Percentiles rank a stretch among this genome's conserved stretches.
phyloP scores from a whole-genome alignment of 805 yeast genomes.

The Candida schatavii region DNA sequence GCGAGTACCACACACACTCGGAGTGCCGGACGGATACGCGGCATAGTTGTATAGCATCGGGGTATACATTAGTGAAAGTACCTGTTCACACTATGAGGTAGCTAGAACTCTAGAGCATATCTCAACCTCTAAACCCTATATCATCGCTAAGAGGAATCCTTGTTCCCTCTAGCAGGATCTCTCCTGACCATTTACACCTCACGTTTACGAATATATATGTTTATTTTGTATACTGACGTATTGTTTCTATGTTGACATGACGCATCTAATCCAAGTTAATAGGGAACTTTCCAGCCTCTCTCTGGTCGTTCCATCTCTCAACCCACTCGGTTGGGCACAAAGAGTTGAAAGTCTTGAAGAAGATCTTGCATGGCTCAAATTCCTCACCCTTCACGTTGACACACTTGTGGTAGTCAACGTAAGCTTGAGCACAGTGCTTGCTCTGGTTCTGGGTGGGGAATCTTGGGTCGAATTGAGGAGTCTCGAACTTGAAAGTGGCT shows the following conservation, averaged over 20 bases:
- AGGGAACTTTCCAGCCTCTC: constrained; percentile 53
- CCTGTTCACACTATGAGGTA: too few species aligned
- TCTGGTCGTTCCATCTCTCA: constrained; percentile 86
- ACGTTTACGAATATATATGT: too few species aligned
- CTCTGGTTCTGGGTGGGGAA: constrained; percentile 98
- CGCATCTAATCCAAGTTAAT: constrained; percentile 30
- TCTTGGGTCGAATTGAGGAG: constrained; percentile 74
- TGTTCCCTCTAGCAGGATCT: too few species aligned
- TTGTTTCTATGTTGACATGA: not conserved
- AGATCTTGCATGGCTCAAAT: constrained; percentile 94
- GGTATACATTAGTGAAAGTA: too few species aligned
- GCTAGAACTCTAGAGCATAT: too few species aligned
- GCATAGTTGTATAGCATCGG: too few species aligned
- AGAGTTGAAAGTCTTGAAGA: constrained; percentile 85
- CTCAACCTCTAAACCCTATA: too few species aligned
- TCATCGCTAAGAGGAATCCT: too few species aligned
- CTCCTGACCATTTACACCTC: too few species aligned
- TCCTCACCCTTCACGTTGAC: constrained; percentile 96
- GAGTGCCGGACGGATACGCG: not conserved
- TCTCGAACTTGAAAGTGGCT: constrained; percentile 40
- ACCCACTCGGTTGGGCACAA: constrained; percentile 85
- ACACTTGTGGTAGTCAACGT: constrained; percentile 98
- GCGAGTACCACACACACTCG: not conserved
- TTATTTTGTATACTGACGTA: not conserved
- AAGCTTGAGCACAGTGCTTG: constrained; percentile 97